Evolutionary conservation across 2,329 filamentous ascomycete genomes (phyloP).

Genomic region (Phoma sp.): DNA sequence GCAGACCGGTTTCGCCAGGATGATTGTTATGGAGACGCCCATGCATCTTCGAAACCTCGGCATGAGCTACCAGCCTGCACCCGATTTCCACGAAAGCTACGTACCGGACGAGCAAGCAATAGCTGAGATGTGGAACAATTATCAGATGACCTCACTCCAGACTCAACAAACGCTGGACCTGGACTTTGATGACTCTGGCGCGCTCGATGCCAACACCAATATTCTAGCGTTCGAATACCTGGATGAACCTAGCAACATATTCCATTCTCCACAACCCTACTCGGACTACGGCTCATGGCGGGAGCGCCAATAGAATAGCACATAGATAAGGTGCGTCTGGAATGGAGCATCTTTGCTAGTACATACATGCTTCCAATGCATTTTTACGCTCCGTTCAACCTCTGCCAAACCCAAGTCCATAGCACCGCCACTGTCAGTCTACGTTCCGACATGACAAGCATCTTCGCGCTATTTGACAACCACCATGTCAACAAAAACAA

Average conservation of each 20-base stretch:
- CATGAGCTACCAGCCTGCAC: constrained; percentile 19
- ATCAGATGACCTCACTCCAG: constrained; percentile 43
- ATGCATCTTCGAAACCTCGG: constrained; percentile 40
- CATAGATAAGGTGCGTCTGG: neutral
- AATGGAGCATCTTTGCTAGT: neutral
- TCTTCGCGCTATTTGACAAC: too few species aligned
- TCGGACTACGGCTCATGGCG: neutral
- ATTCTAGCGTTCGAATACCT: constrained; percentile 40
- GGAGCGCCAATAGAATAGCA: neutral
- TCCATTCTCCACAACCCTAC: constrained; percentile 31
- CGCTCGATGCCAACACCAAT: constrained; percentile 41
- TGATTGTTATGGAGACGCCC: constrained; percentile 44
- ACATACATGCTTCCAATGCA: neutral
- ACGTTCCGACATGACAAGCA: neutral
- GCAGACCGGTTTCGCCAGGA: constrained; percentile 44
- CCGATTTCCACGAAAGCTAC: neutral
- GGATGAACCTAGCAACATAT: constrained; percentile 36
- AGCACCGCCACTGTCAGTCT: neutral
- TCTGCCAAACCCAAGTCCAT: neutral
- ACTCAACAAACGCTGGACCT: constrained; percentile 43
- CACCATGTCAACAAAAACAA: too few species aligned
- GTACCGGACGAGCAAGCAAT: constrained; percentile 28
- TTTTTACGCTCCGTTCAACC: neutral
- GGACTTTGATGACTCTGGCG: constrained; percentile 40
- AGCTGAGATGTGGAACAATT: constrained; percentile 41